These are phyloP conservation scores for Vigna radiata DNA, from an alignment of 306 rosid species.

Conservation along the genomic window DNA sequence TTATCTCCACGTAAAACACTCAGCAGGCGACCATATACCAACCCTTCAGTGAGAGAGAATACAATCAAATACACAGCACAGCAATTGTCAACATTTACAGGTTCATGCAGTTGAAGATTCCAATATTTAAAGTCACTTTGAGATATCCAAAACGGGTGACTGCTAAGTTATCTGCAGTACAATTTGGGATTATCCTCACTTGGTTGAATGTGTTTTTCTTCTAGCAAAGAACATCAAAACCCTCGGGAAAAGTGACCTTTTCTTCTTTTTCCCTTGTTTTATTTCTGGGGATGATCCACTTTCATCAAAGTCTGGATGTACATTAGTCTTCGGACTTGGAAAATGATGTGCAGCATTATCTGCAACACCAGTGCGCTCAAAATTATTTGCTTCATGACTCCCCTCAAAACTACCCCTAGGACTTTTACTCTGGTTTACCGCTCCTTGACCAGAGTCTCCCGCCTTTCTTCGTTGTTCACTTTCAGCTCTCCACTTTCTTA, in stretches of 20 bases:
- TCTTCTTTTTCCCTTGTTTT: conserved; percentile 75
- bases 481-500: conserved; percentile 97
- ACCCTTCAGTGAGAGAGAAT: conserved; percentile 47
- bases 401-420: conserved; percentile 78
- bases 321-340: conserved; percentile 61
- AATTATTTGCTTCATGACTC: conserved; percentile 53
- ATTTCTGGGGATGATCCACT: conserved; percentile 63
- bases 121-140: conserved; percentile 56
- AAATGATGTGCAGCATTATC: conserved; percentile 41
- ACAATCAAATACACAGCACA: conserved; percentile 56
- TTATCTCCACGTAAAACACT: conserved; percentile 49
- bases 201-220: conserved; percentile 61
- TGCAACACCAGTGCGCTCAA: conserved; percentile 44
- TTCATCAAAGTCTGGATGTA: conserved; percentile 44
- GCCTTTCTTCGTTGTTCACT: conserved; percentile 81
- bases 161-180: conserved; percentile 47
- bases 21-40: conserved; percentile 41
- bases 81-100: conserved; percentile 51
- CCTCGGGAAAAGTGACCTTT: conserved; percentile 78
- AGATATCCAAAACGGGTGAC: conserved; percentile 42
- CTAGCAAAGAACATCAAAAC: conserved; percentile 87
- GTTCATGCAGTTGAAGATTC: conserved; percentile 27
- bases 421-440: conserved; percentile 57
- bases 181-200: conserved; percentile 54
- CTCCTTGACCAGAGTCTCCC: conserved; percentile 64